Conservation (phyloP, 345 rosid genomes). For the Pugionium cornutum region DNA sequence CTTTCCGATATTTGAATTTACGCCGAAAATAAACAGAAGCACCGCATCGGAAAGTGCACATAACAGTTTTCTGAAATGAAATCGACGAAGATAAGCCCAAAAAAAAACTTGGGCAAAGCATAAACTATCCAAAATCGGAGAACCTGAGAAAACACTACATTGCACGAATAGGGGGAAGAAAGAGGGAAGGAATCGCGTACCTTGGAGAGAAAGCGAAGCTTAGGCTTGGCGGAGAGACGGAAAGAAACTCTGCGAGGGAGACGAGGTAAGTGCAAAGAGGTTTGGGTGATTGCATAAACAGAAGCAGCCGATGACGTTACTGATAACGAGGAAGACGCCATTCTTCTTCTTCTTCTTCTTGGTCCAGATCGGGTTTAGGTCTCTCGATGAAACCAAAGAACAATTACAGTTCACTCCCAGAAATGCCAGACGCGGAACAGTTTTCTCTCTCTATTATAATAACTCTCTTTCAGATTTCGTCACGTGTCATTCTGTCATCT, state of each 20-base stretch:
- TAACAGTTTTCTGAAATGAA: too few species aligned
- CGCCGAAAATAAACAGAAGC: too few species aligned
- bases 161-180: neutral
- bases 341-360: conserved; percentile 22
- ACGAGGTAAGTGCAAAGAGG: conserved; percentile 35
- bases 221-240: conserved; percentile 50
- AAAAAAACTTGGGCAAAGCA: too few species aligned
- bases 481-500: conserved; percentile 33
- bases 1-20: too few species aligned
- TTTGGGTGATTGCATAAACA: neutral
- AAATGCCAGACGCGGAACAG: conserved; percentile 15
- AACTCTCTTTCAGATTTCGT: conserved; percentile 15
- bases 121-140: too few species aligned
- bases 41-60: too few species aligned
- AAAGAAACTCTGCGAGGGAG: conserved; percentile 38
- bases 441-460: neutral
- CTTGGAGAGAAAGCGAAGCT: conserved; percentile 53
- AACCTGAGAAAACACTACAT: neutral
- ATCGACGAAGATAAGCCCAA: too few species aligned
- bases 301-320: conserved; percentile 47
- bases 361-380: conserved; percentile 36
- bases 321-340: conserved; percentile 53
- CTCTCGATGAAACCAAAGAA: conserved; percentile 51
- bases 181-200: conserved; percentile 26
- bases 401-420: conserved; percentile 32